phyloP scores from a whole-genome alignment of 2,329 filamentous ascomycete species.

The Monosporascus sp. region DNA sequence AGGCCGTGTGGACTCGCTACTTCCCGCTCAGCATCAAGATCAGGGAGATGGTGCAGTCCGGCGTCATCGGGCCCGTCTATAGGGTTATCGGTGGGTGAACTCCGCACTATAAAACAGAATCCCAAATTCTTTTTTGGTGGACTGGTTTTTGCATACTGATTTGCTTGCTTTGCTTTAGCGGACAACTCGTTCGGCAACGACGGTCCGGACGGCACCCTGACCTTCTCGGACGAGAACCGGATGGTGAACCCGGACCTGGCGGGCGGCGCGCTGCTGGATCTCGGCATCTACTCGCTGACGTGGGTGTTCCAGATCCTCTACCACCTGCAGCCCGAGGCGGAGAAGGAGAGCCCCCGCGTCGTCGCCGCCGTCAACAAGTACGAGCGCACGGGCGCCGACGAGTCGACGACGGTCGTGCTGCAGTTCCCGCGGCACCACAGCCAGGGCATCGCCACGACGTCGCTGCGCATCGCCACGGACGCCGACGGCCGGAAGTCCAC shows the following conservation, averaged over 20 bases:
- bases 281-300: constrained; percentile 83
- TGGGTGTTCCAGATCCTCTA: constrained; percentile 91
- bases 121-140: too few species aligned
- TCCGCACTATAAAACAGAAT: not conserved
- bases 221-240: constrained; percentile 58
- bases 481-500: constrained; percentile 54
- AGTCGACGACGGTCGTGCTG: constrained; percentile 71
- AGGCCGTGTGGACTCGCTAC: constrained; percentile 85
- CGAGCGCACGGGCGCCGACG: constrained; percentile 64
- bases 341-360: constrained; percentile 65
- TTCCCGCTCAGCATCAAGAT: constrained; percentile 79
- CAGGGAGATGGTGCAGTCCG: constrained; percentile 55
- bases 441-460: constrained; percentile 68
- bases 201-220: constrained; percentile 50
- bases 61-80: constrained; percentile 55
- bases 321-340: constrained; percentile 64
- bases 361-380: constrained; percentile 67
- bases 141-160: too few species aligned
- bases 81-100: constrained; percentile 45
- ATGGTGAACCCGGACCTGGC: constrained; percentile 81
- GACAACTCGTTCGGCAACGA: constrained; percentile 58
- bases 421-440: constrained; percentile 65
- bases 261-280: constrained; percentile 75
- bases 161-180: constrained; percentile 28
- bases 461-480: constrained; percentile 56